Percentiles rank a stretch among this genome's conserved stretches.
These are phyloP conservation scores for Micractinium sp. DNA, from an alignment of 139 green algal species.

Conservation along the genomic window DNA sequence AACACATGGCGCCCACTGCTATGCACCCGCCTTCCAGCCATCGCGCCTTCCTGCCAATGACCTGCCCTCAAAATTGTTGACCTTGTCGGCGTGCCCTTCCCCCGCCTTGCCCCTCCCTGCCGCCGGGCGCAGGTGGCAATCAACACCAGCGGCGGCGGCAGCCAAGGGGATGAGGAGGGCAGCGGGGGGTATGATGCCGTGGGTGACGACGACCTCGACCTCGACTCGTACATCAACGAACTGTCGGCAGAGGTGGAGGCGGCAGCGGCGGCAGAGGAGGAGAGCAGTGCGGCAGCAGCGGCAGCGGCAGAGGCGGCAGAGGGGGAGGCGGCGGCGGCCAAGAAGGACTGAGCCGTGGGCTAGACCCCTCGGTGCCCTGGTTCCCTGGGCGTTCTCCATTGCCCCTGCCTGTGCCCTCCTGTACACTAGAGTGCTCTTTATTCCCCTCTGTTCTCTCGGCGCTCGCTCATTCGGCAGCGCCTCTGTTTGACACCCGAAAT, in stretches of 20 bases:
- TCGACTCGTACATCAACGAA: slow-evolving; percentile 70
- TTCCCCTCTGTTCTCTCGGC: too few species aligned
- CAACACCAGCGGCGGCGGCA: neutral
- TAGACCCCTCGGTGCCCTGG: too few species aligned
- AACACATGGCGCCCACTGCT: too few species aligned
- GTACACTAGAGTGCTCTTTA: too few species aligned
- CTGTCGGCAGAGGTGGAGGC: slow-evolving; percentile 43
- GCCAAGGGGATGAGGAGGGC: slow-evolving; percentile 19
- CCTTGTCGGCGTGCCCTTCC: too few species aligned
- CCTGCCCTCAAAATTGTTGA: too few species aligned
- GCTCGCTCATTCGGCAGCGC: too few species aligned
- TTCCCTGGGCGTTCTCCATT: neutral
- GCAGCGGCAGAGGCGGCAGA: neutral
- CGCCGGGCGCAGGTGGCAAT: slow-evolving; percentile 10
- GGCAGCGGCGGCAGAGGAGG: slow-evolving; percentile 5
- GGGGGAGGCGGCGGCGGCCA: neutral
- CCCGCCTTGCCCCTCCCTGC: neutral
- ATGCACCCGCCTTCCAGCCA: neutral
- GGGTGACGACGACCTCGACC: slow-evolving; percentile 55
- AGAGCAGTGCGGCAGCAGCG: neutral
- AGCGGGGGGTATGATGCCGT: slow-evolving; percentile 31
- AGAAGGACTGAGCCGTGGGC: neutral
- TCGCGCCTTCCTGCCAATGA: too few species aligned
- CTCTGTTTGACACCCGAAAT: too few species aligned
- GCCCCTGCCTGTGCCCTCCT: neutral